These are phyloP conservation scores for Cephalotrichum gorgonifer DNA, from an alignment of 2,329 filamentous ascomycete genomes.

Conservation along the genomic window DNA sequence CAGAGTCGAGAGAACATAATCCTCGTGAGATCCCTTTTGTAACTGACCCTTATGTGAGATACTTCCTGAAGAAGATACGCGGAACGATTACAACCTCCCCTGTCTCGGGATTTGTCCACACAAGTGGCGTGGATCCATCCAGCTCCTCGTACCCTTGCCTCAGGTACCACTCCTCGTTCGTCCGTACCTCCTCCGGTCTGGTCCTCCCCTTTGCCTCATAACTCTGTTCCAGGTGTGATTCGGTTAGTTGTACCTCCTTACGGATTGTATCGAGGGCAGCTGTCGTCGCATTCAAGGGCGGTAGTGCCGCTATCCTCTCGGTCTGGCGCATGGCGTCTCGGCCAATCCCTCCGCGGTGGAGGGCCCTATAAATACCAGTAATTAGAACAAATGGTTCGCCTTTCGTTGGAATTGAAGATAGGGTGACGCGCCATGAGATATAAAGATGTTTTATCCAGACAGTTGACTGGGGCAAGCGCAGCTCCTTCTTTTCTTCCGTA, in stretches of 20 bases:
- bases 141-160: constrained; percentile 13
- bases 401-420: neutral
- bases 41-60: no score
- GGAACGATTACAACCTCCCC: neutral
- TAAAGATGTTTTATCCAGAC: neutral
- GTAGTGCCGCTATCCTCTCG: constrained; percentile 19
- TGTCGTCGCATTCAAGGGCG: constrained; percentile 19
- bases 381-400: neutral
- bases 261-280: neutral
- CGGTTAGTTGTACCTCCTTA: neutral
- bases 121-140: neutral
- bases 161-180: constrained; percentile 18
- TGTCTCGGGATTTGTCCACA: neutral
- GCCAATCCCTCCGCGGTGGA: constrained; percentile 24
- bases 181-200: constrained; percentile 13
- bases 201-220: constrained; percentile 16
- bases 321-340: constrained; percentile 21
- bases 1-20: no score
- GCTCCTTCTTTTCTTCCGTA: neutral
- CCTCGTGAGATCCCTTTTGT: no score
- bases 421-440: neutral
- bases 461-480: neutral
- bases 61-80: neutral
- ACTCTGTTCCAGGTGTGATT: constrained; percentile 7
- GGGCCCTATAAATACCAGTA: constrained; percentile 7